Base-by-base conservation (phyloP, 2,329 filamentous ascomycete genomes). In the Penicillium sp. region DNA sequence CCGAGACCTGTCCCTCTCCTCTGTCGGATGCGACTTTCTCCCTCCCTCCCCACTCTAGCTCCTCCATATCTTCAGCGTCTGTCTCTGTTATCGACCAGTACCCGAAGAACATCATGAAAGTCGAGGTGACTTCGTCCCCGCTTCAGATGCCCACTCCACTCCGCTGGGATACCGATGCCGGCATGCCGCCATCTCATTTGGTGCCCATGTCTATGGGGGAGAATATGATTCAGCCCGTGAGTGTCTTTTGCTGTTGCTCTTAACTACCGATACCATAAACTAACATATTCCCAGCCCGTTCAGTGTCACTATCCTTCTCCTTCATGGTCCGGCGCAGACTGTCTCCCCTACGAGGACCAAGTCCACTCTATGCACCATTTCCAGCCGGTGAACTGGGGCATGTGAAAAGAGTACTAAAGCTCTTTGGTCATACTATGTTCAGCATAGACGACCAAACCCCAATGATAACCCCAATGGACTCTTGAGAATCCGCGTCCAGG, bases 1-100 rank as follows among this genome's bases (percentile, higher is more conserved):
- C 74, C 39, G 74, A 75, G 52, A 72, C 73, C 49, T 77, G 74
- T 57, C 70, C 70, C n/a, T 77, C 75, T n/a, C 74, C 75, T 34
- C 62, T 69, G 4, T 74, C 72, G 1, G 73, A 75, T 52, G 65
- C 66, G 32, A 63, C 69, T 16, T 68, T 69, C 34, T 71, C 66
- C 35, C 60, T 72, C 39, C 67, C 67, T 44, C 62, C 64, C 39
- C 64, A 66, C 52, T 61, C 67, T 35, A 63, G 62, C 41, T 69
- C 67, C 36, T 70, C 69, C 2, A 62, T 70, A 34, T 70, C 69
- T 32, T 71, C 71, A 13, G 67, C 65, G 32, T 68, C 69, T n/a
- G 63, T 67, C 14, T 66, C 70, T 1, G 54, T 70, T 19, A 67
- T 74, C 43, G 72, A 73, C 19, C 63, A 65, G 13, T 74, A 70